Percentiles rank a stretch among this genome's conserved stretches.
These are phyloP conservation scores for Talaromyces rugulosus DNA, from an alignment of 2,329 filamentous ascomycete species.

Conservation along the genomic window DNA sequence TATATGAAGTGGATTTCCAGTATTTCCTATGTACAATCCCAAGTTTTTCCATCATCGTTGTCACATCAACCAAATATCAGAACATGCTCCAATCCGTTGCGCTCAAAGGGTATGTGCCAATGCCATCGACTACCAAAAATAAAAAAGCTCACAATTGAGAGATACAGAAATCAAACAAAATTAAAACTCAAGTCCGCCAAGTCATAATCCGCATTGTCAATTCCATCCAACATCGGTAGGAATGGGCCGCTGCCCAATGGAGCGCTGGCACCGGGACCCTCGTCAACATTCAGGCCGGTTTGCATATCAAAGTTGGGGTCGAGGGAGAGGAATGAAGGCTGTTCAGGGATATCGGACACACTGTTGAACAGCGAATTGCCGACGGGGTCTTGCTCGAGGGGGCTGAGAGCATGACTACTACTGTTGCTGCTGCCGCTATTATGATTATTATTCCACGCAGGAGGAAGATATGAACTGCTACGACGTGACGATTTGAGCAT, in stretches of 20 bases:
- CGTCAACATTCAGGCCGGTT: constrained; percentile 1
- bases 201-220: constrained; percentile 10
- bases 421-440: neutral
- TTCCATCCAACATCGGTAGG: constrained; percentile 12
- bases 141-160: neutral
- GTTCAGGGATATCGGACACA: constrained; percentile 12
- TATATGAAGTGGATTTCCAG: neutral
- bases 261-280: neutral
- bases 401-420: constrained; percentile 1
- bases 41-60: neutral
- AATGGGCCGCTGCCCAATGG: constrained; percentile 7
- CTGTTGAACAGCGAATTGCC: constrained; percentile 9
- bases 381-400: neutral
- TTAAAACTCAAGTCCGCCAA: constrained; percentile 13
- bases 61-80: neutral
- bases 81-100: neutral
- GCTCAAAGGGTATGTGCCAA: neutral
- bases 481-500: constrained; percentile 19
- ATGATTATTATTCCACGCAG: constrained; percentile 3
- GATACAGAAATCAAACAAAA: constrained; percentile 8
- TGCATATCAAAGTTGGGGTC: constrained; percentile 10
- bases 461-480: neutral
- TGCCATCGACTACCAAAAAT: neutral
- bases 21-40: neutral
- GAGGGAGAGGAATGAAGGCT: constrained; percentile 12